These are phyloP conservation scores for Bryoerythrophyllum caledonicum DNA, from an alignment of 225 moss, liverwort and hornwort genomes.

Conservation along the genomic window DNA sequence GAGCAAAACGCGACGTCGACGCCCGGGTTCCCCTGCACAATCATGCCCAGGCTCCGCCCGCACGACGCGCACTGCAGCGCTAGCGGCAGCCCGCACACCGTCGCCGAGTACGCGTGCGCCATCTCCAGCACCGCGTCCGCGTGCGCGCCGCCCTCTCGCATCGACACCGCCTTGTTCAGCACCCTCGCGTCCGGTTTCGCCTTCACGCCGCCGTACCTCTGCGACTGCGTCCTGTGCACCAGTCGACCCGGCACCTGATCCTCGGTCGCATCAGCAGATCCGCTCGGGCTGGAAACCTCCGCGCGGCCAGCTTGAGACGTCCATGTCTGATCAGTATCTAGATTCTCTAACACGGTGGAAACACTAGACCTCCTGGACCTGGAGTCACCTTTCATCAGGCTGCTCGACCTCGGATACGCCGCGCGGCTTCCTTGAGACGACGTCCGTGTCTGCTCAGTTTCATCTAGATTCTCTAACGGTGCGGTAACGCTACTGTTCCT, in stretches of 20 bases:
- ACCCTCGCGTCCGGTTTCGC: background rate
- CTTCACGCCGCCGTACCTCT: constrained; percentile 25
- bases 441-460: too few relatives aligned
- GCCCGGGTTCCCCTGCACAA: constrained; percentile 48
- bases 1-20: constrained; percentile 47
- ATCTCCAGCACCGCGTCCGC: constrained; percentile 46
- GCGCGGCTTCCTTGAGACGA: too few relatives aligned
- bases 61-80: constrained; percentile 48
- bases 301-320: too few relatives aligned
- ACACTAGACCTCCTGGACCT: too few relatives aligned
- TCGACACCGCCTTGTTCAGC: constrained; percentile 47
- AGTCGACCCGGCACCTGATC: background rate
- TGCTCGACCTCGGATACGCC: too few relatives aligned
- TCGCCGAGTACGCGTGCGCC: constrained; percentile 47
- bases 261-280: too few relatives aligned
- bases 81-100: constrained; percentile 28
- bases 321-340: too few relatives aligned
- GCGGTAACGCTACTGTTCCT: constrained; percentile 13
- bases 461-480: background rate
- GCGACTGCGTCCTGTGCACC: constrained; percentile 40
- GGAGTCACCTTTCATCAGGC: too few relatives aligned
- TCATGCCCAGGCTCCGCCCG: constrained; percentile 42
- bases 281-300: too few relatives aligned
- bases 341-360: too few relatives aligned
- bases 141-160: constrained; percentile 63